phyloP scores from a whole-genome alignment of 768 basidiomycete species.

The Leucosporidium creatinivorum region DNA sequence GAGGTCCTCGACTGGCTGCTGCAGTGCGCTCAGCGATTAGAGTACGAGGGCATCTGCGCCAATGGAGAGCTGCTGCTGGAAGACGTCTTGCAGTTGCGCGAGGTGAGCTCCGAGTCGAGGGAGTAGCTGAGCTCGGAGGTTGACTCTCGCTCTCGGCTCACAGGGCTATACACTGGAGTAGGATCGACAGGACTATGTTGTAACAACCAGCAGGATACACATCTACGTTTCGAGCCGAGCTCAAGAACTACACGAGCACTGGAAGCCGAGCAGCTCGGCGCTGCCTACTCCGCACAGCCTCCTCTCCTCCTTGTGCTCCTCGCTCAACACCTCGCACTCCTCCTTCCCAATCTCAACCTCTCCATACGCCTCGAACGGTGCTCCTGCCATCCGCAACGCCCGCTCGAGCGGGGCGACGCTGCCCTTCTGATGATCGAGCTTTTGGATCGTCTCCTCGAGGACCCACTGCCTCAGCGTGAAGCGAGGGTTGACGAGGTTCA shows the following conservation, averaged over 20 bases:
- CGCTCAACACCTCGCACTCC: conserved; percentile 5
- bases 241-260: conserved; percentile 33
- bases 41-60: too few relatives aligned
- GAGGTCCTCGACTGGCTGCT: too few relatives aligned
- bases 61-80: too few relatives aligned
- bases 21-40: too few relatives aligned
- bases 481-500: conserved; percentile 67
- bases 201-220: too few relatives aligned
- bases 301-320: conserved; percentile 29
- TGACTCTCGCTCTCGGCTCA: too few relatives aligned
- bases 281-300: conserved; percentile 31
- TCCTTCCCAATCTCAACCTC: conserved; percentile 47
- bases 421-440: conserved; percentile 49
- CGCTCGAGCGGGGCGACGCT: conserved; percentile 60
- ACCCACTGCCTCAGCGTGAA: conserved; percentile 95
- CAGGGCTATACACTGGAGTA: too few relatives aligned
- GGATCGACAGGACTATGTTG: too few relatives aligned
- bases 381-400: conserved; percentile 81
- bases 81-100: too few relatives aligned
- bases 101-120: too few relatives aligned
- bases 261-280: conserved; percentile 34
- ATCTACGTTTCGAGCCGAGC: too few relatives aligned
- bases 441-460: conserved; percentile 79
- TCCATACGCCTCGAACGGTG: conserved; percentile 82
- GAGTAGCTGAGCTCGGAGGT: too few relatives aligned